phyloP scores from a whole-genome alignment of 2,329 filamentous ascomycete genomes.

The Calycina herbarum region DNA sequence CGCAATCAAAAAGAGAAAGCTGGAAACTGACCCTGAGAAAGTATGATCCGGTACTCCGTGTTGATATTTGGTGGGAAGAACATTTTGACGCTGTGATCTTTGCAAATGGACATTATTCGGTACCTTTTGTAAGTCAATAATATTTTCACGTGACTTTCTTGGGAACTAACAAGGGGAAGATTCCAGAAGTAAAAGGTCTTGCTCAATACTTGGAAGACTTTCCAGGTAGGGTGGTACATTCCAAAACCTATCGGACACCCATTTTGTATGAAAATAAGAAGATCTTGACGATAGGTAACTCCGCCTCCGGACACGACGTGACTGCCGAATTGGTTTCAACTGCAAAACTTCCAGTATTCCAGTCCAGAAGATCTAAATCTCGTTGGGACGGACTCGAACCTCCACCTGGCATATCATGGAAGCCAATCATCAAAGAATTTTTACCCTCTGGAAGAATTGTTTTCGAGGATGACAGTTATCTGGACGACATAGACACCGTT shows the following conservation, averaged over 20 bases:
- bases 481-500: constrained; percentile 68
- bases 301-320: constrained; percentile 81
- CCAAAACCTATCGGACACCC: constrained; percentile 74
- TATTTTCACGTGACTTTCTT: not conserved
- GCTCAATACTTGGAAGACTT: constrained; percentile 56
- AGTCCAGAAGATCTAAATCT: constrained; percentile 50
- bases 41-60: constrained; percentile 43
- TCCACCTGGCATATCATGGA: constrained; percentile 52
- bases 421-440: constrained; percentile 51
- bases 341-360: constrained; percentile 48
- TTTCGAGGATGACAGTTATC: constrained; percentile 64
- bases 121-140: constrained; percentile 55
- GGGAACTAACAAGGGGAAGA: constrained; percentile 19
- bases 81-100: constrained; percentile 69
- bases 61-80: constrained; percentile 57
- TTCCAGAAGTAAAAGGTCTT: constrained; percentile 63
- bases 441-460: constrained; percentile 45
- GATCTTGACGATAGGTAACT: constrained; percentile 80
- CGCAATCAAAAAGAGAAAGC: constrained; percentile 23
- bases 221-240: constrained; percentile 64
- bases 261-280: constrained; percentile 64
- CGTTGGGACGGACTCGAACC: constrained; percentile 53
- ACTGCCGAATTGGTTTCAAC: constrained; percentile 56
- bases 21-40: constrained; percentile 52
- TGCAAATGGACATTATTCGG: constrained; percentile 72